Conservation (phyloP, 2,329 filamentous ascomycete genomes). For the Fusarium zealandicum region DNA sequence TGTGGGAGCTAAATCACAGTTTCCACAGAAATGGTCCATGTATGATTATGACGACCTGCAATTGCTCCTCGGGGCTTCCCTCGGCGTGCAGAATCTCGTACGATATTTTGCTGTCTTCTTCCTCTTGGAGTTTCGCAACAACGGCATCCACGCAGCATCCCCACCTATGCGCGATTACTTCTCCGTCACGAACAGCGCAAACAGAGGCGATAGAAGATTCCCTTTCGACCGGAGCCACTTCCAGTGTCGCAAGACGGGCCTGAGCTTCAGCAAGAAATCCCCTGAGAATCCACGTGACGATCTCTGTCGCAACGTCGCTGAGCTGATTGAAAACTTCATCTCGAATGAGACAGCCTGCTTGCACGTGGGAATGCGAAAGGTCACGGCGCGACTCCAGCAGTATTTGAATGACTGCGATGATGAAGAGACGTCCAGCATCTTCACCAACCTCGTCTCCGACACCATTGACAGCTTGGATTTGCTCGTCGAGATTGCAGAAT, state of each 20-base stretch:
- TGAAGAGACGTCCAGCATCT: conserved; percentile 1
- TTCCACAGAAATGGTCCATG: neutral
- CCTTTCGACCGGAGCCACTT: conserved; percentile 10
- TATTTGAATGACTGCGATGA: conserved; percentile 29
- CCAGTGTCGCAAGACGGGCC: neutral
- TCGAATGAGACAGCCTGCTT: conserved; percentile 8
- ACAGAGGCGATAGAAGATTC: neutral
- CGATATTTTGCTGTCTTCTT: conserved; percentile 30
- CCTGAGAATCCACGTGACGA: conserved; percentile 7
- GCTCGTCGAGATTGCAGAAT: conserved; percentile 33
- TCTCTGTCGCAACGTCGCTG: conserved; percentile 16
- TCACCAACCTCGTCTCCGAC: conserved; percentile 35
- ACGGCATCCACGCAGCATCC: conserved; percentile 33
- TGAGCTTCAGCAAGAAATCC: conserved; percentile 1
- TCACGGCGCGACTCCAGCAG: conserved; percentile 25
- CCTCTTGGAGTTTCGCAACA: conserved; percentile 34
- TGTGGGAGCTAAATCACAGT: neutral
- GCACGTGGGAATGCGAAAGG: conserved; percentile 30
- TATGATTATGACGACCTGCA: neutral
- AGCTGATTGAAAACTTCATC: conserved; percentile 38
- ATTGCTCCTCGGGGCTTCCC: neutral
- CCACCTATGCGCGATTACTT: conserved; percentile 25
- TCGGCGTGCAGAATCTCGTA: conserved; percentile 2
- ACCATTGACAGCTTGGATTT: conserved; percentile 32
- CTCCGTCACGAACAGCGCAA: neutral